These are phyloP conservation scores for Syncephalis plumigaleata DNA, from an alignment of 371 early-diverging fungal genomes.

Conservation along the genomic window DNA sequence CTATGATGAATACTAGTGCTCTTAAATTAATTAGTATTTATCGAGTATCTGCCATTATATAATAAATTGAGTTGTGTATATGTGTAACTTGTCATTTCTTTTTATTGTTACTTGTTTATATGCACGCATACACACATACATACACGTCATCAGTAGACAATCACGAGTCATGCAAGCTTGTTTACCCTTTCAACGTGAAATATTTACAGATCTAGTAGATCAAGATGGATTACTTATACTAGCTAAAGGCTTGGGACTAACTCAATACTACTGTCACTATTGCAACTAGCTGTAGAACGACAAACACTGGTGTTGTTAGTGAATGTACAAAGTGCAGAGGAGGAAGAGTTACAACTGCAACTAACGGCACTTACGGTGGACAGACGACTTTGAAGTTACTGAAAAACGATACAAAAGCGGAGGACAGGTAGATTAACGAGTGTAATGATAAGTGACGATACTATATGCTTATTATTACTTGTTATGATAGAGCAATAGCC, in stretches of 20 bases:
- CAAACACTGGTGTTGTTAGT: conserved; percentile 64
- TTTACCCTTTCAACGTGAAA: conserved; percentile 40
- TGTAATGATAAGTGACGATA: neutral
- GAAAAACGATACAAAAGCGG: conserved; percentile 44
- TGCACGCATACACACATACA: no score
- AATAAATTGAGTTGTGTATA: no score
- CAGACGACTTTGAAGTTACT: conserved; percentile 22
- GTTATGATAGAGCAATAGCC: conserved; percentile 27
- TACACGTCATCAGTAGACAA: no score
- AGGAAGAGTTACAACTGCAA: conserved; percentile 10
- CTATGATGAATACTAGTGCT: no score
- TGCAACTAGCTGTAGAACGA: conserved; percentile 51
- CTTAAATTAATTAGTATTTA: no score
- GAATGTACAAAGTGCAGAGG: conserved; percentile 50
- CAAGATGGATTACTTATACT: conserved; percentile 73
- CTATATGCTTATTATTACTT: neutral
- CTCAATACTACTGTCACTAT: conserved; percentile 33
- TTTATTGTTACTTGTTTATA: no score
- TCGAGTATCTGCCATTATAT: no score
- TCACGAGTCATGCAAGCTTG: no score
- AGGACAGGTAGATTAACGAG: conserved; percentile 22
- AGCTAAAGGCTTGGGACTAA: conserved; percentile 66
- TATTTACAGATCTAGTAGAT: conserved; percentile 41
- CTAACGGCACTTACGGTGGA: conserved; percentile 1
- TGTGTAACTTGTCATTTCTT: no score